Conservation (phyloP, 108 stramenopile species). For the Mayamaea pseudoterrestris region DNA sequence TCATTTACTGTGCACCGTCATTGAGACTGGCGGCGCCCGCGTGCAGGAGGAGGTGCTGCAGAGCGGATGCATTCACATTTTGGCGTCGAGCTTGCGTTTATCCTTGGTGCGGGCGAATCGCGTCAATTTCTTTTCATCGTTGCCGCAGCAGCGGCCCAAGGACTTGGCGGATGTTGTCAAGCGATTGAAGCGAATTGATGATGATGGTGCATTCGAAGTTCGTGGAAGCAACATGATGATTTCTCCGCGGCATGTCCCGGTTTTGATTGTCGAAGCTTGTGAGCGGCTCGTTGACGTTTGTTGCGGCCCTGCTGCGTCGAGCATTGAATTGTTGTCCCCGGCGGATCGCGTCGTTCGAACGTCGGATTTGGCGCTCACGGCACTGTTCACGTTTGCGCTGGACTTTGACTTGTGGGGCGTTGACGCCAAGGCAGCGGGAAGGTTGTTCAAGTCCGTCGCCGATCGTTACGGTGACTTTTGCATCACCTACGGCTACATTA, state of each 20-base stretch:
- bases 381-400: constrained; percentile 65
- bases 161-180: constrained; percentile 8
- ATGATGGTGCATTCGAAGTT: too few relatives aligned
- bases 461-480: constrained; percentile 35
- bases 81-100: constrained; percentile 42
- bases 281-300: constrained; percentile 25
- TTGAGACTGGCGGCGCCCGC: constrained; percentile 52
- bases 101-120: constrained; percentile 45
- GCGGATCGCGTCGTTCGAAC: constrained; percentile 45
- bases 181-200: not conserved
- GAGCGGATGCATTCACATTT: constrained; percentile 50
- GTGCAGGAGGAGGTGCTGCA: constrained; percentile 71
- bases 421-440: constrained; percentile 27
- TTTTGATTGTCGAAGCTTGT: constrained; percentile 27
- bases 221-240: too few relatives aligned
- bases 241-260: constrained; percentile 21
- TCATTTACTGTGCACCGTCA: constrained; percentile 27
- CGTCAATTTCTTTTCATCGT: constrained; percentile 1
- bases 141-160: too few relatives aligned
- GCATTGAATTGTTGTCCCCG: constrained; percentile 21
- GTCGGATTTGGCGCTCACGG: constrained; percentile 60
- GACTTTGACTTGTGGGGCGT: constrained; percentile 71
- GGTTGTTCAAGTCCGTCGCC: constrained; percentile 39
- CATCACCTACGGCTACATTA: constrained; percentile 30
- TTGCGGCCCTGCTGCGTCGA: constrained; percentile 4